Base-by-base conservation (phyloP, 305 asterid genomes). In the Fraxinus angustifolia region DNA sequence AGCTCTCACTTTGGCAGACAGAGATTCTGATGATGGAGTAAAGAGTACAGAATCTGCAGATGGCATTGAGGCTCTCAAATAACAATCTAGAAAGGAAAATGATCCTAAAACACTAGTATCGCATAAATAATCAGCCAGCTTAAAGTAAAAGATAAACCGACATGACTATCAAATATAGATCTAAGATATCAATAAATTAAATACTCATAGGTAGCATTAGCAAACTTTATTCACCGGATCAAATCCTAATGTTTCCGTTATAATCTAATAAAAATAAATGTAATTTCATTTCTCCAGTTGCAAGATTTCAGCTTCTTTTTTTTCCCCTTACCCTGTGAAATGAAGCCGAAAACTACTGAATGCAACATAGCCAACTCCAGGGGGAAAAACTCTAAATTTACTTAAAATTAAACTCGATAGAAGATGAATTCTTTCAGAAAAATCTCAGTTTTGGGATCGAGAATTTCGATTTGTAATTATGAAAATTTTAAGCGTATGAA, bases 1-100 rank as follows among this genome's bases (percentile, higher is more conserved):
- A 74, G 71, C 38, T 12, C 42, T 33, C 58, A 75, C 76, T 70
- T 34, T 79, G 71, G 79, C 81, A 30, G 83, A 80, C 58, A 60
- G 68, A 73, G 36, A 30, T 50, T 60, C 73, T 67, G 73, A 67
- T 67, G 7, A 14, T 67, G 80, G 50, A 30, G 1, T 6, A 68
- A 76, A 83, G 56, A 50, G 16, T 56, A 2, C 10, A 12, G 67
- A 67, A 70, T 31, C 42, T 14, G 36, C 75, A 33, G 26, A 16
- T 14, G 10, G 75, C 12, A 14, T 16, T 6, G 2, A 3, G 38
- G 75, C 75, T 33, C 10, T 33, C 40, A 31, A 1, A 70, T 70
- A 14, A 70, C 26, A 30, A 65, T n/a, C 45, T 7, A 70, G 4
- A 31, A 70, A 30, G 11, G 45, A 70, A 8, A 50, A 28, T 2